These are phyloP conservation scores for Kwoniella europaea DNA, from an alignment of 768 basidiomycete species.

Conservation along the genomic window DNA sequence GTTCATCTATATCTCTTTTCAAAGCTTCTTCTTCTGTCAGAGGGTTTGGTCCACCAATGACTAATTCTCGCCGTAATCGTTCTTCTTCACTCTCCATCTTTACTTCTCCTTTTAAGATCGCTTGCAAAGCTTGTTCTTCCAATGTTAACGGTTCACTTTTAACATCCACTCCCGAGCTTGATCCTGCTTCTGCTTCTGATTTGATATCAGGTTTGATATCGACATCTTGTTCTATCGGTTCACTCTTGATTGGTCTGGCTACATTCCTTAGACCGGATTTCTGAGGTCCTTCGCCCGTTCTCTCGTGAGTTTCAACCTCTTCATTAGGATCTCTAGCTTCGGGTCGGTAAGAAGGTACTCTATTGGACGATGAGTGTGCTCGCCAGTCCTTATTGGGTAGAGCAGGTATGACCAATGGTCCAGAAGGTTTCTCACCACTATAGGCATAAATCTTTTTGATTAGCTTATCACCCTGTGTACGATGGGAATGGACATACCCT, in stretches of 20 bases:
- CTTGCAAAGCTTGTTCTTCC: slow-evolving; percentile 79
- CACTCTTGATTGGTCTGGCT: slow-evolving; percentile 15
- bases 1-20: slow-evolving; percentile 77
- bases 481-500: slow-evolving; percentile 72
- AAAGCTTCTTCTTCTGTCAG: slow-evolving; percentile 82
- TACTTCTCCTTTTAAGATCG: slow-evolving; percentile 68
- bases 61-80: slow-evolving; percentile 64
- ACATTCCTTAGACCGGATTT: slow-evolving; percentile 67
- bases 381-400: slow-evolving; percentile 91
- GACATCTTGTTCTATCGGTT: slow-evolving; percentile 27
- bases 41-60: slow-evolving; percentile 62
- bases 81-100: slow-evolving; percentile 54
- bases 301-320: slow-evolving; percentile 59
- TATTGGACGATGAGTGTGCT: slow-evolving; percentile 63
- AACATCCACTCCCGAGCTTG: not conserved
- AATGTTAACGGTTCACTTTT: slow-evolving; percentile 63
- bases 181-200: not conserved
- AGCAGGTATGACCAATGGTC: slow-evolving; percentile 82
- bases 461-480: not conserved
- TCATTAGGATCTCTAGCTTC: slow-evolving; percentile 35
- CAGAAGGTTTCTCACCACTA: slow-evolving; percentile 62
- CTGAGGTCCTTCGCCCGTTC: slow-evolving; percentile 78
- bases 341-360: slow-evolving; percentile 61
- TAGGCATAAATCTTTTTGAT: slow-evolving; percentile 33
- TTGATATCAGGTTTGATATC: slow-evolving; percentile 21